Percentiles rank a stretch among this genome's conserved stretches.
These are phyloP conservation scores for Danielia oregonensis DNA, from an alignment of 805 yeast genomes.

Conservation along the genomic window DNA sequence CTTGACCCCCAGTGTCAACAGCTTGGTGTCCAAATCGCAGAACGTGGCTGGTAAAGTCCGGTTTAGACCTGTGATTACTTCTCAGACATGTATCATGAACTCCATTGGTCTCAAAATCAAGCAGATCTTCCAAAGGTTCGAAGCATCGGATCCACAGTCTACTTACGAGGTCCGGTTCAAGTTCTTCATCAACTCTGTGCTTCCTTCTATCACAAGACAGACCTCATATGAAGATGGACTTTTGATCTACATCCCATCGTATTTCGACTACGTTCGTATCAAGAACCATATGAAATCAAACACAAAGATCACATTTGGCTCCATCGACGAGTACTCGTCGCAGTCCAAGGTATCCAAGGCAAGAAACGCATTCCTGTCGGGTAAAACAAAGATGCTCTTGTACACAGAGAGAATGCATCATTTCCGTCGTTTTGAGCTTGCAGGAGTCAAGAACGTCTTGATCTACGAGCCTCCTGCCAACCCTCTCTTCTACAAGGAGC, in stretches of 20 bases:
- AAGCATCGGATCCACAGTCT: conserved; percentile 54
- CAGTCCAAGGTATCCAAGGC: conserved; percentile 68
- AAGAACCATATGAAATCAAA: conserved; percentile 64
- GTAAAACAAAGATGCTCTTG: conserved; percentile 63
- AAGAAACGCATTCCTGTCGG: conserved; percentile 64
- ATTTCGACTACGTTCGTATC: conserved; percentile 78
- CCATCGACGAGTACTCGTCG: conserved; percentile 78
- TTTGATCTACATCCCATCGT: conserved; percentile 77
- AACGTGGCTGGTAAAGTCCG: conserved; percentile 62
- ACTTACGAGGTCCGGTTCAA: conserved; percentile 65
- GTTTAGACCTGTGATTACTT: conserved; percentile 45
- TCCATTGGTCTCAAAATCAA: conserved; percentile 62
- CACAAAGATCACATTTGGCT: conserved; percentile 62
- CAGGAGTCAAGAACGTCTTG: conserved; percentile 78
- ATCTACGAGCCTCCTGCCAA: conserved; percentile 84
- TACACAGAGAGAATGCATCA: conserved; percentile 94
- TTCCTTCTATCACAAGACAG: conserved; percentile 69
- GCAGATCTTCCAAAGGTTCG: conserved; percentile 72
- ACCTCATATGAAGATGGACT: conserved; percentile 69
- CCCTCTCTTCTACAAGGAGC: conserved; percentile 78
- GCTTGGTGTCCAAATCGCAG: conserved; percentile 44
- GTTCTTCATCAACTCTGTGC: conserved; percentile 65
- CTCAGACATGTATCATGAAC: conserved; percentile 53
- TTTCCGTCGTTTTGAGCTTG: conserved; percentile 78
- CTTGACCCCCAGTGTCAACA: conserved; percentile 77